These are phyloP conservation scores for Stemphylium vesicarium DNA, from an alignment of 2,329 filamentous ascomycete genomes.

Conservation along the genomic window DNA sequence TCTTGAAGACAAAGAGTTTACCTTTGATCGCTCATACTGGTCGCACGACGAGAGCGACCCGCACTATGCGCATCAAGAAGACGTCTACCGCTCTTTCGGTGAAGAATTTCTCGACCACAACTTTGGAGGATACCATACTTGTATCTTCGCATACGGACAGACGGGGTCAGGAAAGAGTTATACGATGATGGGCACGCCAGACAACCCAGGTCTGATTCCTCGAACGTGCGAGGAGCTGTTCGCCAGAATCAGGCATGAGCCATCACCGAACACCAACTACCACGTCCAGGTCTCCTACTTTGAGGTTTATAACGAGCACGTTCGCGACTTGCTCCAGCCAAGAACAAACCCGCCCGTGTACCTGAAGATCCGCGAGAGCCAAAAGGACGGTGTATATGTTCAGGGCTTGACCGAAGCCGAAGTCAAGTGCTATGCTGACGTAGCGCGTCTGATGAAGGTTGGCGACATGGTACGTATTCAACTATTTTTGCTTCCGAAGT, in stretches of 20 bases:
- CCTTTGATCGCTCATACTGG: conserved; percentile 99
- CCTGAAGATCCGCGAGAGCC: conserved; percentile 95
- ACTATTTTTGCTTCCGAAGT: not conserved
- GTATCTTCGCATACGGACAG: conserved; percentile 98
- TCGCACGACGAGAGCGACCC: conserved; percentile 80
- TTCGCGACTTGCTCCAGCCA: conserved; percentile 88
- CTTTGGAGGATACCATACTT: conserved; percentile 98
- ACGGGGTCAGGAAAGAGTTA: conserved; percentile 98
- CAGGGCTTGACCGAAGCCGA: conserved; percentile 95
- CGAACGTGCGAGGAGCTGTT: conserved; percentile 96
- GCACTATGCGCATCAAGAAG: conserved; percentile 90
- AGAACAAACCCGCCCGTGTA: conserved; percentile 83
- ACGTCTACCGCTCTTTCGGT: conserved; percentile 91
- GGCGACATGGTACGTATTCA: conserved; percentile 67
- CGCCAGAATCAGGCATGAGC: conserved; percentile 83
- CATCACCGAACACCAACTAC: conserved; percentile 92
- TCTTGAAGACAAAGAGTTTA: conserved; percentile 87
- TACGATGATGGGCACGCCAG: conserved; percentile 91
- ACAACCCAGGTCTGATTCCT: conserved; percentile 89
- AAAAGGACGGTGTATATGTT: conserved; percentile 93
- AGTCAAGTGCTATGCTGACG: conserved; percentile 84
- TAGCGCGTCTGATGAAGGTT: conserved; percentile 87
- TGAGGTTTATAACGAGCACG: conserved; percentile 99
- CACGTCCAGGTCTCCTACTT: conserved; percentile 98
- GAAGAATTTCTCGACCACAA: conserved; percentile 99